These are phyloP conservation scores for Neurospora sp. DNA, from an alignment of 495 filamentous ascomycete genomes.

Conservation along the genomic window DNA sequence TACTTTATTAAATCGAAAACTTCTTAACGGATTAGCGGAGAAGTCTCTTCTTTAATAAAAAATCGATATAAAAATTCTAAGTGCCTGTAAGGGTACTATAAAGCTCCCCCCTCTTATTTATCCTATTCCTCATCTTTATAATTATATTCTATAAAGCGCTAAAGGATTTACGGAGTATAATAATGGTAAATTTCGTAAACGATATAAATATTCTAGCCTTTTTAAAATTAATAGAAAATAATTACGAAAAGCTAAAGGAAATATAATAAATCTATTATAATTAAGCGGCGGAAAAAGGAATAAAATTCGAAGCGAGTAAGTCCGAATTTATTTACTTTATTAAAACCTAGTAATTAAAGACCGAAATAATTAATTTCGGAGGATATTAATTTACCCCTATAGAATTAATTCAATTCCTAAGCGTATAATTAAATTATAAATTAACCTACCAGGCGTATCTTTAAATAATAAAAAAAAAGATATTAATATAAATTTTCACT, in stretches of 20 bases:
- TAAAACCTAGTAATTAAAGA: not conserved
- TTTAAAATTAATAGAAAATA: not conserved
- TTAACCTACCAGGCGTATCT: not conserved
- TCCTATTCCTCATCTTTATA: no score
- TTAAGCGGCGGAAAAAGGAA: not conserved
- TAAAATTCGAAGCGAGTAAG: not conserved
- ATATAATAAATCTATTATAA: not conserved
- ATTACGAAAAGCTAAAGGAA: not conserved
- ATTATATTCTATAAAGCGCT: not conserved
- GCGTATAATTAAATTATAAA: not conserved
- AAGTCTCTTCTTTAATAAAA: no score
- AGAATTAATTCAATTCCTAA: not conserved
- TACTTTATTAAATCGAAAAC: no score
- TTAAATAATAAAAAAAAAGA: not conserved
- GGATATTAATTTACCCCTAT: not conserved
- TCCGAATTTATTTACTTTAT: not conserved
- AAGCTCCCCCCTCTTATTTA: no score
- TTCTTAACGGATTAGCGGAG: no score
- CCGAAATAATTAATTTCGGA: not conserved
- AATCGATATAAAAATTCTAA: no score
- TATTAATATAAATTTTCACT: not conserved
- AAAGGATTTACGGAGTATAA: not conserved
- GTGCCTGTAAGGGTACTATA: no score
- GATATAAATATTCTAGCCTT: not conserved
- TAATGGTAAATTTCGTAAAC: not conserved